Evolutionary conservation across 116 monocot genomes (phyloP).

Genomic region (Phalaenopsis hybrid): DNA sequence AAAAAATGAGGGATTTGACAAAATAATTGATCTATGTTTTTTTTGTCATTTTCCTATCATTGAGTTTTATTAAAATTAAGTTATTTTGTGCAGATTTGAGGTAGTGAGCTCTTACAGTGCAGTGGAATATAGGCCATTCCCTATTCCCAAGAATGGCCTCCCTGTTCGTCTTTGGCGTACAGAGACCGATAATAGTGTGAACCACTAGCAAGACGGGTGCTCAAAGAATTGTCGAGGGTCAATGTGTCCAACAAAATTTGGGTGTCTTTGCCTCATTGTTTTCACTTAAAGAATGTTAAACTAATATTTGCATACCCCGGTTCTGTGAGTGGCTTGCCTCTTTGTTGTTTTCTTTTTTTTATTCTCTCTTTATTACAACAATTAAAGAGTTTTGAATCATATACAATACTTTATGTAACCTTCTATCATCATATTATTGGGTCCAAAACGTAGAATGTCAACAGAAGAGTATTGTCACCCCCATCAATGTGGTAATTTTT

Average conservation of each 20-base stretch:
- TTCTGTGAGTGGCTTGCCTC: not conserved
- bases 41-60: not conserved
- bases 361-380: not conserved
- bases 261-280: too few species aligned
- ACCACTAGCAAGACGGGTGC: not conserved
- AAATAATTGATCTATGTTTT: too few species aligned
- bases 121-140: slow-evolving; percentile 76
- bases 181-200: not conserved
- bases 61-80: not conserved
- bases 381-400: not conserved
- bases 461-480: too few species aligned
- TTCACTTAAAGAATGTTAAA: not conserved
- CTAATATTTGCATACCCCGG: not conserved
- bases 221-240: not conserved
- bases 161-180: slow-evolving; percentile 14
- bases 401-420: not conserved
- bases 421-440: not conserved
- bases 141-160: slow-evolving; percentile 67
- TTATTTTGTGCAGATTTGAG: slow-evolving; percentile 40
- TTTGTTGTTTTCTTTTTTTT: not conserved
- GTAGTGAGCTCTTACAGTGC: slow-evolving; percentile 24
- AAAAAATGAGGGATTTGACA: too few species aligned
- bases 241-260: too few species aligned
- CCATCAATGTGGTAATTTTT: too few species aligned
- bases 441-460: not conserved